Percentiles rank a stretch among this genome's conserved stretches.
Conservation (phyloP, 768 basidiomycete species). For the Strobilomyces echinocephalus region DNA sequence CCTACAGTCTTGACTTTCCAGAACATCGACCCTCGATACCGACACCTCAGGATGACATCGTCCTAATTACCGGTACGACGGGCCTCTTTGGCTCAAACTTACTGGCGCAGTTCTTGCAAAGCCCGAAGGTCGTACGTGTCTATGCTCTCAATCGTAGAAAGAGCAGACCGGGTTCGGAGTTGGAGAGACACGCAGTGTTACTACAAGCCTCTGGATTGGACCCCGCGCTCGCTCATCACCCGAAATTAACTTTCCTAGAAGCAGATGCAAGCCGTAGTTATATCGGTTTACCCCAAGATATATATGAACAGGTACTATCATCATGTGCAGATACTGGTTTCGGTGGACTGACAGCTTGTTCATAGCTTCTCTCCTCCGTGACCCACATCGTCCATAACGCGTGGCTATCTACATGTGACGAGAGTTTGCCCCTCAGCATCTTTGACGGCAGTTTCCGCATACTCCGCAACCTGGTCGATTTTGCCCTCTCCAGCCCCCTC, state of each 20-base stretch:
- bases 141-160: conserved; percentile 29
- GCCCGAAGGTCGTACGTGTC: conserved; percentile 15
- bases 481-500: conserved; percentile 32
- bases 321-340: neutral
- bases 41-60: conserved; percentile 1
- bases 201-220: conserved; percentile 32
- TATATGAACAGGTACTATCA: conserved; percentile 24
- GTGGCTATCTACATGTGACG: conserved; percentile 9
- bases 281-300: conserved; percentile 26
- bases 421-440: conserved; percentile 2
- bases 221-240: conserved; percentile 20
- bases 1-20: conserved; percentile 7
- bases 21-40: conserved; percentile 1
- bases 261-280: conserved; percentile 18
- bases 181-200: conserved; percentile 24
- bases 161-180: conserved; percentile 11
- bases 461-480: conserved; percentile 33
- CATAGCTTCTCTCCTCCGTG: conserved; percentile 20
- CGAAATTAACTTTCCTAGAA: conserved; percentile 33
- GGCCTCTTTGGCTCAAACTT: conserved; percentile 31
- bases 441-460: conserved; percentile 8
- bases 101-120: conserved; percentile 19
- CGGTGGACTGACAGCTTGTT: neutral
- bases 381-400: conserved; percentile 38
- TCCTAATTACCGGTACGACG: conserved; percentile 35